phyloP scores from a whole-genome alignment of 345 rosid genomes.

The Linum usitatissimum region DNA sequence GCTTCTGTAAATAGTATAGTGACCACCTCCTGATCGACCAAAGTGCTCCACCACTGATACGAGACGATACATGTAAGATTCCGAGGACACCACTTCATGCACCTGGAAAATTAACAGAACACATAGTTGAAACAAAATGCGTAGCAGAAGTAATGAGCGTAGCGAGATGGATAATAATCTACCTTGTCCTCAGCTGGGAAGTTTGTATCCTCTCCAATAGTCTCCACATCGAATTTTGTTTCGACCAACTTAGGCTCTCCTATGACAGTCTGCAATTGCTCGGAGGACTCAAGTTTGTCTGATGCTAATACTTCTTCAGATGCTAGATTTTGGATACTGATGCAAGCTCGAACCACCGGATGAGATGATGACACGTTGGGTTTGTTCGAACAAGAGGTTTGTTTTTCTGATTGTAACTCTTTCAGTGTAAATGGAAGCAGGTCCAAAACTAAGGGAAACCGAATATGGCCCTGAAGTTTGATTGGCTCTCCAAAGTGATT shows the following conservation, averaged over 20 bases:
- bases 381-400: constrained; percentile 14
- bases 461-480: constrained; percentile 65
- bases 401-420: constrained; percentile 21
- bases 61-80: constrained; percentile 36
- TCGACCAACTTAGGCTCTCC: constrained; percentile 15
- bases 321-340: constrained; percentile 12
- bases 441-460: constrained; percentile 46
- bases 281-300: constrained; percentile 9
- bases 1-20: constrained; percentile 70
- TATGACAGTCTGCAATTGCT: not conserved
- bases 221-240: constrained; percentile 3
- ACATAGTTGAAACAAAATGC: not conserved
- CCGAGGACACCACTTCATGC: constrained; percentile 14
- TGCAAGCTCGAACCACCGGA: constrained; percentile 13
- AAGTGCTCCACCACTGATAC: constrained; percentile 78
- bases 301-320: constrained; percentile 10
- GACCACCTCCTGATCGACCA: constrained; percentile 69
- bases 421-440: constrained; percentile 33
- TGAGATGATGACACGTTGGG: constrained; percentile 15
- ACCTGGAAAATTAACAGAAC: constrained; percentile 15
- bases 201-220: constrained; percentile 4
- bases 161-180: not conserved
- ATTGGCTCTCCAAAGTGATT: constrained; percentile 50
- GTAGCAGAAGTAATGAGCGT: not conserved
- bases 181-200: constrained; percentile 25